Base-by-base conservation (phyloP, 2,329 filamentous ascomycete species). In the Capronia americana region DNA sequence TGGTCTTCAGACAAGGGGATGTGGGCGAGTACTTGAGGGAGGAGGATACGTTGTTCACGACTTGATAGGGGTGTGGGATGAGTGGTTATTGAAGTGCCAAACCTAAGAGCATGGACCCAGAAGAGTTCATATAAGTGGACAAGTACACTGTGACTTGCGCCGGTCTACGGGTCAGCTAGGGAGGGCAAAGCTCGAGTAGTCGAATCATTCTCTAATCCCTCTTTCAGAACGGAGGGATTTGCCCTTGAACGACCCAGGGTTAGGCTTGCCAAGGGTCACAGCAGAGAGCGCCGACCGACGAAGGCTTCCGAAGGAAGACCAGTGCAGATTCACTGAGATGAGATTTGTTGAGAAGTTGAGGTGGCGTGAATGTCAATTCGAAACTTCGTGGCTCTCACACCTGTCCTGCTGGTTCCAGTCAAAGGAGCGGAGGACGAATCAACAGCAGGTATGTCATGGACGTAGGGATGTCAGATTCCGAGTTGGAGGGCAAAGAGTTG, bases 11-110 rank as follows among this genome's bases (percentile, higher is more conserved):
- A 71, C 95, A 99, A 81, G 92, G 92, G 0, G 95, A 99, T 82
- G 90, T 92, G 73, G 95, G 95, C 73, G 94, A 98, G 81, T 99
- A 97, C 76, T 83, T 99, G 75, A 88, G 95, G 76, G 94, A 98
- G 75, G 87, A 89, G 79, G 87, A 89, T 74, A 86, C 86, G 1
- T 79, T 89, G 57, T 89, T 89, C 75, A 84, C 85, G 55, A 87
- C 86, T 55, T 82, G 72, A 71, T 14, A 11, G 61, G 3, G 8
- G 60, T 6, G 17, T n/a, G 34, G 30, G 53, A 14, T 8, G 14
- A n/a, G 28, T 51, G 8, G 14, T 61, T 3, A 44, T n/a, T 7
- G 38, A 7, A 50, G 24, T 50, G 28, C 53, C 17, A 34, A 30
- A 53, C 20, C 48, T 26, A 8, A 6, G 10, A n/a, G 23, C 48